Base-by-base conservation (phyloP, 2,329 filamentous ascomycete genomes). In the Ascochyta clinopodiicola region DNA sequence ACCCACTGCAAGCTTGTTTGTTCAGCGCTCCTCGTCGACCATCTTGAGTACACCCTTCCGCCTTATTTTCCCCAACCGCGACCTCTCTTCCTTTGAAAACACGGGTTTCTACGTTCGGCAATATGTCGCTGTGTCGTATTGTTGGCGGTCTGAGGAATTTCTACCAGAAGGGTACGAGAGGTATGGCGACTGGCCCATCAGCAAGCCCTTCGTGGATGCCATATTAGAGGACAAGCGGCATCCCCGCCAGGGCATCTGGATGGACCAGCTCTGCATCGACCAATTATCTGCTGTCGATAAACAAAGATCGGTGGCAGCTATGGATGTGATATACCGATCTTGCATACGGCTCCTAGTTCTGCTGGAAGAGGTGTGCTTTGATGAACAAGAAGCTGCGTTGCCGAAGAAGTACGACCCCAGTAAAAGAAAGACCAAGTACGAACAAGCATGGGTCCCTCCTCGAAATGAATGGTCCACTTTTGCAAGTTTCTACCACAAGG, bases 251-350 rank as follows among this genome's bases (percentile, higher is more conserved):
- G 62, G 61, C 4, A 62, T 62, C 8, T 65, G 61, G 62, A 60
- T 65, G 17, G 62, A 65, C 22, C 61, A 65, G 32, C 54, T 63
- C 1, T 65, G 61, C 12, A 65, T 65, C 22, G 39, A 62, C 6
- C 59, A 65, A 17, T 10, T 10, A 0, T 54, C 53, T 9, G 9
- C 25, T 6, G 9, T 32, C 3, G 59, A 65, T 25, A 62, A 65
- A n/a, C 37, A 49, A 6, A 57, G 29, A 4, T 57, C 54, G 6
- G 57, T 65, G 17, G 62, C 59, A 6, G 61, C 59, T 7, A 63
- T 65, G 61, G 61, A 63, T 35, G 15, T 63, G 4, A 63, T 65
- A 15, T 65, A 65, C n/a, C 44, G 51, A 13, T 62, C 59, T 0
- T 62, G 56, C 19, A 51, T 60, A 5, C 54, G 59, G 7, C 45